Evolutionary conservation across 306 rosid species (phyloP).

Genomic region (Morella rubra): DNA sequence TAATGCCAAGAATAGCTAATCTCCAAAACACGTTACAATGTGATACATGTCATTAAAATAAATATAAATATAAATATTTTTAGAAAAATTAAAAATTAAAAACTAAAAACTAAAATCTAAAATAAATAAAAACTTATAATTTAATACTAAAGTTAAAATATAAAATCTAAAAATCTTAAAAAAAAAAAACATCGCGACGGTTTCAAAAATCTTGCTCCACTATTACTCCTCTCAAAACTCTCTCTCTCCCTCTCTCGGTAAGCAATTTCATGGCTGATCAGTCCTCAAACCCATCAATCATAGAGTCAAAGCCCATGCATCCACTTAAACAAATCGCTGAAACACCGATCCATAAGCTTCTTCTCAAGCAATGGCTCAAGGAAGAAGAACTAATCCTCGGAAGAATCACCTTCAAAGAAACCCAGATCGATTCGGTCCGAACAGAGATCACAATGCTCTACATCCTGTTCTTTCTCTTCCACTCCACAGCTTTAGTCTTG

Average conservation of each 20-base stretch:
- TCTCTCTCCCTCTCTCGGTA: not conserved
- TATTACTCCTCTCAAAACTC: slow-evolving; percentile 8
- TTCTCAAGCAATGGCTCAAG: slow-evolving; percentile 93
- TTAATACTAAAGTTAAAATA: too few species aligned
- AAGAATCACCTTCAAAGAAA: slow-evolving; percentile 69
- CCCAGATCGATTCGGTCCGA: slow-evolving; percentile 70
- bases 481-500: slow-evolving; percentile 68
- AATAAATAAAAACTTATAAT: too few species aligned
- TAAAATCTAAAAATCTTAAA: too few species aligned
- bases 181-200: slow-evolving; percentile 12
- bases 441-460: slow-evolving; percentile 75
- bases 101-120: too few species aligned
- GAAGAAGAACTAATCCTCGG: slow-evolving; percentile 82
- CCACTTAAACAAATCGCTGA: slow-evolving; percentile 93
- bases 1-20: too few species aligned
- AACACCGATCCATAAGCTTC: slow-evolving; percentile 93
- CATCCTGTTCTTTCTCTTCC: slow-evolving; percentile 95
- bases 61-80: too few species aligned
- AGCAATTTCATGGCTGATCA: slow-evolving; percentile 49
- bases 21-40: too few species aligned
- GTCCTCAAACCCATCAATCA: slow-evolving; percentile 45
- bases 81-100: too few species aligned
- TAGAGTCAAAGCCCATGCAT: slow-evolving; percentile 75
- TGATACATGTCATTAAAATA: too few species aligned
- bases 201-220: slow-evolving; percentile 9